Base-by-base conservation (phyloP, 2,329 filamentous ascomycete species). In the Fusarium buharicum region DNA sequence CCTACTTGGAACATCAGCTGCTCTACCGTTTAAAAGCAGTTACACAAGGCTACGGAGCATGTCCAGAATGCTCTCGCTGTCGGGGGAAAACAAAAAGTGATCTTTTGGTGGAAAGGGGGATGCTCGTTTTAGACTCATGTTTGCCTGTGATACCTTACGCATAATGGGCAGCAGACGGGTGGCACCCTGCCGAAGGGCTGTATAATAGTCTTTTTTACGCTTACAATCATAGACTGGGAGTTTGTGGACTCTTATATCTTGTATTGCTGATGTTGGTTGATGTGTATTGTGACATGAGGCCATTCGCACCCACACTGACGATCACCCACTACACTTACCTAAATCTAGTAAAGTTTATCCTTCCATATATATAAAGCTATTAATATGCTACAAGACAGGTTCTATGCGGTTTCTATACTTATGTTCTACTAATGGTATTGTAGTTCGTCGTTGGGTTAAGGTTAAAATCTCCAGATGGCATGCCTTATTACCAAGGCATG, bases 201-300 rank as follows among this genome's bases (percentile, higher is more conserved):
- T 68, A 68, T 68, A 68, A 67, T 68, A 68, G 65, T 68, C 61
- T 48, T 65, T 65, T 68, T 66, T 64, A 64, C 64, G 64, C 61
- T 66, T 39, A 54, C 28, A 67, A 67, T 64, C 47, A 67, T 67
- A 67, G 64, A 67, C 64, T 64, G 50, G 63, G 58, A 53, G 55
- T 55, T 61, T 63, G 45, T 61, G 58, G 49, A 63, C 60, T 63
- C 60, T 63, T 58, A 22, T 55, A 48, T 41, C 37, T 28, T 43
- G 16, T 33, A 16, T 30, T 22, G 13, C 34, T 54, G 9, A 47
- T 48, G 36, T 31, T 37, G 20, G 4, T 28, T 27, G 9, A 28
- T 22, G 20, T 22, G 28, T 14, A 12, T n/a, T 36, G 9, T 44
- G 28, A 36, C 4, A 17, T 43, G 46, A 51, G 40, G 37, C 27